Base-by-base conservation (phyloP, 129 eudicot genomes). In the Scalesia atractyloides region DNA sequence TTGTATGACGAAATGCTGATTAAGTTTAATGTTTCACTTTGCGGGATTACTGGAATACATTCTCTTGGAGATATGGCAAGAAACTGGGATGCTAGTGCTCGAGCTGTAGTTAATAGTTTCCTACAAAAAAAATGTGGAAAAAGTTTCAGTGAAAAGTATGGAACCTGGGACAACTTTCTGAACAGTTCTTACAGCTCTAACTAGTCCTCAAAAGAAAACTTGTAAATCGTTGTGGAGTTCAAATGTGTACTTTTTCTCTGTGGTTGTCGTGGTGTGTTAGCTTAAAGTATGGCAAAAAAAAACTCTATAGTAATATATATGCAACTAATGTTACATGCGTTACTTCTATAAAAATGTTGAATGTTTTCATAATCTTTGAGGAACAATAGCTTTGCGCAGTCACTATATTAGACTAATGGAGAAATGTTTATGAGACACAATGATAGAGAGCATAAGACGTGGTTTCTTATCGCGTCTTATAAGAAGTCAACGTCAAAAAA, bases 41-140 rank as follows among this genome's bases (percentile, higher is more conserved):
- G 75, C 22, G 61, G 53, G 53, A 30, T 81, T 30, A 33, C 72
- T 26, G 61, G 66, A n/a, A 71, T 66, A 10, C 22, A 52, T 12
- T 72, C 83, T 7, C 74, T 84, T 12, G 69, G 73, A 44, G 83
- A 68, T 5, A 73, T 84, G 78, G 85, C 82, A 16, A 52, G 66
- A 64, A 36, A 48, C 0, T 84, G 88, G 88, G 83, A 84, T 73
- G 78, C 41, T 58, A 61, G 68, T 52, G 72, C 75, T 19, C 83
- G 78, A 0, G 66, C 64, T 0, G 83, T 73, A 3, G 30, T 67
- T 15, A 33, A 60, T 5, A 83, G 68, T 43, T 80, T 63, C 50
- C 77, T 78, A 51, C 36, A 43, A 19, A 22, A 17, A 58, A 57
- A 16, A 17, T 83, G 83, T 14, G 81, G 73, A 4, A 43, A 44